These are phyloP conservation scores for Yarrowia deformans DNA, from an alignment of 805 yeast species.

Conservation along the genomic window DNA sequence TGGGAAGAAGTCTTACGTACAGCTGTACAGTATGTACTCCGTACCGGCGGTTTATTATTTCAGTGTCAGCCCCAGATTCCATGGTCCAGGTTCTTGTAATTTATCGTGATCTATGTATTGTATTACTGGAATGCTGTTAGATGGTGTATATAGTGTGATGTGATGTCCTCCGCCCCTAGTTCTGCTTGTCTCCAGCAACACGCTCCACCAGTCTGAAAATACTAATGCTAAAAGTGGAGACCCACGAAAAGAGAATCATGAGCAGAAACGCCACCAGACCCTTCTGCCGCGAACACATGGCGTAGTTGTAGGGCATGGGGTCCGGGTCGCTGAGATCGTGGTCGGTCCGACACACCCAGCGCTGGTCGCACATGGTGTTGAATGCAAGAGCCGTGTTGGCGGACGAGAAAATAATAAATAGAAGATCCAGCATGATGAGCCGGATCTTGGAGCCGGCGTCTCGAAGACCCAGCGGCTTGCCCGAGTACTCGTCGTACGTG, in stretches of 20 bases:
- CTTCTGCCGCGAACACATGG: constrained; percentile 79
- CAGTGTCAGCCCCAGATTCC: too few species aligned
- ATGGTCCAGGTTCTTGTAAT: too few species aligned
- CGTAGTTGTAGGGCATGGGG: constrained; percentile 51
- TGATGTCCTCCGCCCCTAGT: background rate
- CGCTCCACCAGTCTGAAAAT: constrained; percentile 78
- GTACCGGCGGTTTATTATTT: too few species aligned
- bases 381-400: constrained; percentile 88
- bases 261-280: constrained; percentile 82
- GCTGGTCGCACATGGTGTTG: constrained; percentile 76
- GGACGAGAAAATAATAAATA: constrained; percentile 86
- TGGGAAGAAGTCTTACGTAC: too few species aligned
- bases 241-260: constrained; percentile 80
- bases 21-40: too few species aligned
- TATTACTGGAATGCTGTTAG: constrained; percentile 1
- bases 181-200: constrained; percentile 42
- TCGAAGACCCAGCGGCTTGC: constrained; percentile 90
- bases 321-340: constrained; percentile 45
- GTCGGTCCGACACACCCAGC: constrained; percentile 73
- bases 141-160: background rate
- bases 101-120: background rate
- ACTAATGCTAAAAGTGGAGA: constrained; percentile 81
- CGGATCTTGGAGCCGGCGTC: constrained; percentile 84
- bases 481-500: constrained; percentile 88
- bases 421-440: constrained; percentile 77